These are phyloP conservation scores for Saraca asoca DNA, from an alignment of 331 rosid genomes.

Conservation along the genomic window DNA sequence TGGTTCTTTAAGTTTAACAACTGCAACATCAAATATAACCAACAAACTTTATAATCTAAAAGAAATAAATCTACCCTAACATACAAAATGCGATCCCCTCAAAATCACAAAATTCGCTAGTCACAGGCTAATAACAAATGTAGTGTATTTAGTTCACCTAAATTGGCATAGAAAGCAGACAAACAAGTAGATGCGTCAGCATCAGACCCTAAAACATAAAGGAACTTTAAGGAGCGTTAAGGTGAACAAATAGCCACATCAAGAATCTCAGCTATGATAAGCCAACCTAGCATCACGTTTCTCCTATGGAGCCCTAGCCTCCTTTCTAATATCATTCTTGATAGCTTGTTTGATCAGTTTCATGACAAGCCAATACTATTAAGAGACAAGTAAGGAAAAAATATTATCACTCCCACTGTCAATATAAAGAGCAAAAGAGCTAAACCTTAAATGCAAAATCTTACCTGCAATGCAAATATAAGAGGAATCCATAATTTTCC, in stretches of 20 bases:
- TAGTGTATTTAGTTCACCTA: not conserved
- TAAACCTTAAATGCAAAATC: slow-evolving; percentile 28
- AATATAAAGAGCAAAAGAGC: slow-evolving; percentile 14
- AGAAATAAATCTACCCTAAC: slow-evolving; percentile 20
- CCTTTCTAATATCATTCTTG: slow-evolving; percentile 58
- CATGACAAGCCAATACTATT: slow-evolving; percentile 60
- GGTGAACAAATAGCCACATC: too few species aligned
- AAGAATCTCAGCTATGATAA: too few species aligned
- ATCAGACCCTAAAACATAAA: too few species aligned
- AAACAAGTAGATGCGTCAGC: too few species aligned
- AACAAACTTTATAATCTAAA: slow-evolving; percentile 26
- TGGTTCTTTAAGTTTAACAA: not conserved
- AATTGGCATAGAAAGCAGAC: too few species aligned
- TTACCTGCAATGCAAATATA: slow-evolving; percentile 65
- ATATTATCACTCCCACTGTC: slow-evolving; percentile 9
- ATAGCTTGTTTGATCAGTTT: slow-evolving; percentile 74
- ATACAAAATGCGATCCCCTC: slow-evolving; percentile 27
- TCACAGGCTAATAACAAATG: slow-evolving; percentile 34
- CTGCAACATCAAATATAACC: slow-evolving; percentile 25
- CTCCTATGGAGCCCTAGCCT: slow-evolving; percentile 75
- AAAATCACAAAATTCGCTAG: slow-evolving; percentile 25
- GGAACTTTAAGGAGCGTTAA: too few species aligned
- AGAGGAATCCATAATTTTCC: slow-evolving; percentile 81
- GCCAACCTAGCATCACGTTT: too few species aligned
- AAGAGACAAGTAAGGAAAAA: slow-evolving; percentile 6